A percentile compares a stretch with the other conserved stretches of the same genome.
Conservation (phyloP, 2,329 filamentous ascomycete genomes). For the Trichoderma cornu-damae region DNA sequence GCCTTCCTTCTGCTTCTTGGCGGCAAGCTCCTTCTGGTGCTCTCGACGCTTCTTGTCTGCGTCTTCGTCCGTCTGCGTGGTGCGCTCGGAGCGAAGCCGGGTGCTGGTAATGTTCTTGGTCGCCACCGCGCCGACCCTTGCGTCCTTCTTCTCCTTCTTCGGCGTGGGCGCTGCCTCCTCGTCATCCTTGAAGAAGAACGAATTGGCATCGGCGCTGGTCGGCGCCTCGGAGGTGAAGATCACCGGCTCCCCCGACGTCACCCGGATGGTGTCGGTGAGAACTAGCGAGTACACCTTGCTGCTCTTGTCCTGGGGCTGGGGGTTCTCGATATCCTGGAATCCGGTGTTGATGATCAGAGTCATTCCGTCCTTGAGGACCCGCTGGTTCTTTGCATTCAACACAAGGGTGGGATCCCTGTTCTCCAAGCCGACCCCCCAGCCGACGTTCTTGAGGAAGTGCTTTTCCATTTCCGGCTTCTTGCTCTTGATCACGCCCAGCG, state of each 20-base stretch:
- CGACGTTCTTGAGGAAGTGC: constrained; percentile 88
- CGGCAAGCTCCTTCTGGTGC: constrained; percentile 83
- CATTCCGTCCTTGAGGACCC: constrained; percentile 91
- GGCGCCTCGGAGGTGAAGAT: constrained; percentile 93
- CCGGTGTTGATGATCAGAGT: constrained; percentile 87
- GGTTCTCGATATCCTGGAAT: constrained; percentile 83
- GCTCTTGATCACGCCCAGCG: constrained; percentile 68
- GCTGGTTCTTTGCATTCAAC: constrained; percentile 79
- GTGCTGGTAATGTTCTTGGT: constrained; percentile 95
- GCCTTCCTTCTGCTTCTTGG: constrained; percentile 86
- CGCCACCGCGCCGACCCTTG: constrained; percentile 77
- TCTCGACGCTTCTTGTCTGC: constrained; percentile 80
- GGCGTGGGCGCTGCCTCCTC: constrained; percentile 79
- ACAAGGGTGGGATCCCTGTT: constrained; percentile 77
- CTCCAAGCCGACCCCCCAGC: constrained; percentile 89
- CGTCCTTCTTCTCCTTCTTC: constrained; percentile 86
- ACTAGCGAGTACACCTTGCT: constrained; percentile 85
- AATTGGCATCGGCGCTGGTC: constrained; percentile 86
- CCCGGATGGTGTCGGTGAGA: constrained; percentile 88
- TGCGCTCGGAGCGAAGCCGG: constrained; percentile 82
- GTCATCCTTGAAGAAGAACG: constrained; percentile 98
- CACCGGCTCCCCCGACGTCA: constrained; percentile 70
- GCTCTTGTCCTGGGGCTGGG: constrained; percentile 80
- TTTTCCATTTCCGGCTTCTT: constrained; percentile 96
- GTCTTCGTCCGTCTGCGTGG: constrained; percentile 83